Conservation (phyloP, 1,139 yeast species). For the Yamadazyma atlantica region DNA sequence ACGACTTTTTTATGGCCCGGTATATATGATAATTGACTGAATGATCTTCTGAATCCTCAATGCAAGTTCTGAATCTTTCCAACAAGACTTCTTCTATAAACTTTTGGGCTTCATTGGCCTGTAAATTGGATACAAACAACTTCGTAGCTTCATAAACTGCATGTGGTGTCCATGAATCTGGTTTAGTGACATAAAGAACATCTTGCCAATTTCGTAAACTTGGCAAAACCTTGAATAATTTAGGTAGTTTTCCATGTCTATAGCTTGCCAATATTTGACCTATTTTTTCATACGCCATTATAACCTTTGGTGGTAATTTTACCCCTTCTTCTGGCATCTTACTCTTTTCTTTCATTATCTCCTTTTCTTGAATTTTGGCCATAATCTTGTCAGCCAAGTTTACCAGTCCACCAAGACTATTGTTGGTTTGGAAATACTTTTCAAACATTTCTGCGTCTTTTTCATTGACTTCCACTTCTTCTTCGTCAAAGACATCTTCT, state of each 20-base stretch:
- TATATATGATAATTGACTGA: conserved; percentile 86
- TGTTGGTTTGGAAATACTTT: conserved; percentile 51
- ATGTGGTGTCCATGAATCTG: conserved; percentile 94
- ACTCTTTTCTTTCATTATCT: conserved; percentile 32
- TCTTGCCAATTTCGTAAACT: conserved; percentile 94
- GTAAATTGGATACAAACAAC: conserved; percentile 84
- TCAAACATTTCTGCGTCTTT: conserved; percentile 72
- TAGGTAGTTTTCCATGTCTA: conserved; percentile 94
- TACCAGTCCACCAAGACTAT: conserved; percentile 43
- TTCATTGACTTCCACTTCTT: conserved; percentile 64
- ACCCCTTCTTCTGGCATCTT: conserved; percentile 52
- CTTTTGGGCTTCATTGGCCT: conserved; percentile 84
- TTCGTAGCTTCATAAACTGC: conserved; percentile 95
- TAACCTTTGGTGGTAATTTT: conserved; percentile 89
- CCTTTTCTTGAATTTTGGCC: conserved; percentile 83
- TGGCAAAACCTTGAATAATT: conserved; percentile 91
- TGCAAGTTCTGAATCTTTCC: conserved; percentile 81
- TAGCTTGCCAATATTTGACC: conserved; percentile 88
- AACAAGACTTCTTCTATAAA: conserved; percentile 74
- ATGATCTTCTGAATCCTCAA: conserved; percentile 72
- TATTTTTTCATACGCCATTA: conserved; percentile 88
- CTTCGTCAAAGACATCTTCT: conserved; percentile 45
- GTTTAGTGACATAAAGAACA: conserved; percentile 86
- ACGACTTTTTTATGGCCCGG: conserved; percentile 85
- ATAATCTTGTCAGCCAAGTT: conserved; percentile 89